A percentile compares a stretch with the other conserved stretches of the same genome.
These are phyloP conservation scores for Oenanthe sinensis DNA, from an alignment of 129 eudicot species.

Conservation along the genomic window DNA sequence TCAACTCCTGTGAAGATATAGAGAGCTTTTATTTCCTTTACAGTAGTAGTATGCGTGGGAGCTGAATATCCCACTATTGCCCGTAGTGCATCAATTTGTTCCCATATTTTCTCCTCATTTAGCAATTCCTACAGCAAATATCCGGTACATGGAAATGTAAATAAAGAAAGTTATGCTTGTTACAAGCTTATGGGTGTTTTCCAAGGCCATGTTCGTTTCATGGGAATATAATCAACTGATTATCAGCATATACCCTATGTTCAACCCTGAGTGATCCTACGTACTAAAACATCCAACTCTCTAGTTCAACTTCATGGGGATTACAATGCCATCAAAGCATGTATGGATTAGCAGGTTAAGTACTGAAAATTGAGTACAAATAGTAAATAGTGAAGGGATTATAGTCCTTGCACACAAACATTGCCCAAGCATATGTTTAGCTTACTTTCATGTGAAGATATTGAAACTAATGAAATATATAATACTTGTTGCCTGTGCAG, in stretches of 20 bases:
- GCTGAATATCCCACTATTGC: constrained; percentile 60
- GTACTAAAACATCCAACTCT: background rate
- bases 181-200: background rate
- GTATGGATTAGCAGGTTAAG: background rate
- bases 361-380: background rate
- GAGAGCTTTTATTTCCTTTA: constrained; percentile 61
- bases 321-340: background rate
- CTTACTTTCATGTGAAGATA: background rate
- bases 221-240: background rate
- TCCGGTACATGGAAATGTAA: background rate
- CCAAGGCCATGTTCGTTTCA: background rate
- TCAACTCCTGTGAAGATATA: constrained; percentile 73
- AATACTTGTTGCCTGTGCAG: too few relatives aligned
- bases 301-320: background rate
- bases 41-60: constrained; percentile 17
- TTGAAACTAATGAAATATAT: background rate
- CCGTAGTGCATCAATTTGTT: constrained; percentile 50
- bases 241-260: background rate
- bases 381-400: background rate
- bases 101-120: constrained; percentile 53
- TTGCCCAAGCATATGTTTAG: background rate
- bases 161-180: background rate
- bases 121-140: constrained; percentile 24
- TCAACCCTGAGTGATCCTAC: background rate
- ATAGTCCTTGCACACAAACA: background rate